phyloP scores from a whole-genome alignment of 345 rosid genomes.

The Populus euphratica region DNA sequence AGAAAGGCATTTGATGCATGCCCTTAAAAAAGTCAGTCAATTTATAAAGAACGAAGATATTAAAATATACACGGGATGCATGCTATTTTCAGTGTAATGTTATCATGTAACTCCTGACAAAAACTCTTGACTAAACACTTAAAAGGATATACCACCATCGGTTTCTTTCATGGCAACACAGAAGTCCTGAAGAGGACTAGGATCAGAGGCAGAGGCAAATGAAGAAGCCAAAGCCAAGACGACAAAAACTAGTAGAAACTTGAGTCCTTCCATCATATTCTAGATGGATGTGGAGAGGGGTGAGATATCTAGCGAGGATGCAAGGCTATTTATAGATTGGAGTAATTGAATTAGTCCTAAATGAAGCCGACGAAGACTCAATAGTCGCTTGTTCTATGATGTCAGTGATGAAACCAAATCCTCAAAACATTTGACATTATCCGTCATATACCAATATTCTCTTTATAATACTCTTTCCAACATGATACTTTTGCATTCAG shows the following conservation, averaged over 20 bases:
- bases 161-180: constrained; percentile 3
- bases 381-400: neutral
- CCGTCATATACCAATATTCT: too few species aligned
- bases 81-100: neutral
- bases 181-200: constrained; percentile 15
- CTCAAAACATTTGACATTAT: too few species aligned
- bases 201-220: neutral
- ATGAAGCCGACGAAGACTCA: neutral
- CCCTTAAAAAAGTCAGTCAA: neutral
- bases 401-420: neutral
- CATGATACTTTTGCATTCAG: too few species aligned
- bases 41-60: neutral
- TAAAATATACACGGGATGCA: neutral
- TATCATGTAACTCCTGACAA: too few species aligned
- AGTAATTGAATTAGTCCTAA: neutral
- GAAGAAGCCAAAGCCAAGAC: neutral
- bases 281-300: neutral
- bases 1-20: neutral
- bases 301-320: neutral
- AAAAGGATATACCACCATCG: neutral
- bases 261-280: neutral
- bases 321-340: neutral
- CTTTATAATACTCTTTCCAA: too few species aligned
- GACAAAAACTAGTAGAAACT: neutral
- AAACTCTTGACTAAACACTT: too few species aligned